phyloP scores from a whole-genome alignment of 257 asterid species.

The Solanum bulbocastanum region DNA sequence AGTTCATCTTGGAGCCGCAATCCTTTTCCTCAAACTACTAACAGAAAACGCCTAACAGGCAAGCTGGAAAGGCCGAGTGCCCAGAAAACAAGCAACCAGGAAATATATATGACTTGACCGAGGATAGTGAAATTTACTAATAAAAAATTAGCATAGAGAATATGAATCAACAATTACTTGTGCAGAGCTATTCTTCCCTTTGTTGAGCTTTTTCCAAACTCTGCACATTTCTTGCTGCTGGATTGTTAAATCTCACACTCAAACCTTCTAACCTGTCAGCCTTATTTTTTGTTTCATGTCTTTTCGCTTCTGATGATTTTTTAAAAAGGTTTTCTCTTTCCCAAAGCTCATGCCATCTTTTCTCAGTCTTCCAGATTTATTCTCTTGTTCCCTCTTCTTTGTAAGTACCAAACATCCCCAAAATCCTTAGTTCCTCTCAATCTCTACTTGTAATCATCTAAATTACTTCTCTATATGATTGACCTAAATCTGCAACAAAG shows the following conservation, averaged over 20 bases:
- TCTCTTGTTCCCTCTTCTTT: not conserved
- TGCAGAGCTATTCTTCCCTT: not conserved
- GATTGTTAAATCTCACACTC: not conserved
- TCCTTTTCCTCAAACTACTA: not conserved
- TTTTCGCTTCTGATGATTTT: not conserved
- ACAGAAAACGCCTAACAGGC: not conserved
- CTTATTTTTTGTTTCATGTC: not conserved
- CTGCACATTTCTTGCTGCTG: not conserved
- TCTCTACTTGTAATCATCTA: not conserved
- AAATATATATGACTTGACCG: not conserved
- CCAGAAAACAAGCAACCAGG: not conserved
- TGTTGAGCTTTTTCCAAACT: not conserved
- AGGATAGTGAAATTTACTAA: not conserved
- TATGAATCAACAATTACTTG: not conserved
- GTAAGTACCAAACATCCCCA: not conserved
- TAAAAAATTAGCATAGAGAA: not conserved
- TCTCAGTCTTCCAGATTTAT: not conserved
- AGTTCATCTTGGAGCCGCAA: not conserved
- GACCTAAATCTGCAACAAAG: not conserved
- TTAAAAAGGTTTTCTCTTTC: not conserved
- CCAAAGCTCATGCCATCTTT: not conserved
- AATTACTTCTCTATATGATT: not conserved
- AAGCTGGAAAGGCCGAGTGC: not conserved
- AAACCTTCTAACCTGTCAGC: not conserved
- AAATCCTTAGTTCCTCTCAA: not conserved